These are phyloP conservation scores for Mycosphaerella sp. DNA, from an alignment of 2,329 filamentous ascomycete species.

Conservation along the genomic window DNA sequence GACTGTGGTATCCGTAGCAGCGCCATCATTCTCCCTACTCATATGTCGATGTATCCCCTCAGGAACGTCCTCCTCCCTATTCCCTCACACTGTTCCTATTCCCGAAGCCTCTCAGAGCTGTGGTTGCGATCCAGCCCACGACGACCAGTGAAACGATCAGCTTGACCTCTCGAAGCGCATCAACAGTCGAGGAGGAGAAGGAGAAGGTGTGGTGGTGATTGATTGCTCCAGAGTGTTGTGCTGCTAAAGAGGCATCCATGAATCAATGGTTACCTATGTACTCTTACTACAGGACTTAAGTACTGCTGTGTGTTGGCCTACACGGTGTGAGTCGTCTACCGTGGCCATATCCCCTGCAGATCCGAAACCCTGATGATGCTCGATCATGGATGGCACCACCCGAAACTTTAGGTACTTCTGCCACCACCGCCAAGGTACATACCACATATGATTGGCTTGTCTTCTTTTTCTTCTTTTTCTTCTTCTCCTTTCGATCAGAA, in stretches of 20 bases:
- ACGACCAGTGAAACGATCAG: slow-evolving; percentile 47
- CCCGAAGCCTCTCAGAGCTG: slow-evolving; percentile 22
- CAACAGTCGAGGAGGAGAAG: slow-evolving; percentile 44
- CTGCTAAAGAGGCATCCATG: slow-evolving; percentile 33
- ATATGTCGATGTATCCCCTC: not conserved
- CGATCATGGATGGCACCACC: no score
- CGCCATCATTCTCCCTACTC: not conserved
- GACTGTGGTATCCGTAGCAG: slow-evolving; percentile 12
- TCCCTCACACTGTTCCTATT: slow-evolving; percentile 12
- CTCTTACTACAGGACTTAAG: no score
- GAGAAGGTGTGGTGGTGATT: slow-evolving; percentile 47
- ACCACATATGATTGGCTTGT: no score
- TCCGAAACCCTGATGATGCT: no score
- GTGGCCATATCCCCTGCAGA: no score
- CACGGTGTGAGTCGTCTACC: no score
- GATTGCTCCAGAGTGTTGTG: slow-evolving; percentile 32
- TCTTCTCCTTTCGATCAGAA: no score
- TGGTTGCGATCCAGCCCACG: slow-evolving; percentile 30
- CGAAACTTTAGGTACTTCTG: no score
- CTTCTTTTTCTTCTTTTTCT: no score
- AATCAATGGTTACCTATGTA: no score
- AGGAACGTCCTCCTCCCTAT: not conserved
- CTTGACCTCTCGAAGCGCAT: slow-evolving; percentile 47
- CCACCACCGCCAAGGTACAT: no score
- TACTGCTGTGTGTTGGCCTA: no score